Evolutionary conservation across 1,284 basidiomycete species (phyloP), one percentile per base, ranked within the genome.

Genomic region (Ceratobasidium papillatum): DNA sequence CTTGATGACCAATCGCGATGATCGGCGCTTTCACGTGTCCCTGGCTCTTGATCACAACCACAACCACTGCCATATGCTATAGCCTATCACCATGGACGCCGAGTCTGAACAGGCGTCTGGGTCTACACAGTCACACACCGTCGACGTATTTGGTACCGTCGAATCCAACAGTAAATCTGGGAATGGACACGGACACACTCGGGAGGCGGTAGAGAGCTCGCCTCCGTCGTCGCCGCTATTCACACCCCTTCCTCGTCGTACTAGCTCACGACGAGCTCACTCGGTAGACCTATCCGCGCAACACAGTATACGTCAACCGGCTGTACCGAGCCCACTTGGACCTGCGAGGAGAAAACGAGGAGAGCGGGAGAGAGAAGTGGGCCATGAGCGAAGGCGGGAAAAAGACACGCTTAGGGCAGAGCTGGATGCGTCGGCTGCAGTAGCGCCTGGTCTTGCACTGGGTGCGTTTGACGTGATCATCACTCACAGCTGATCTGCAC

Each of bases 81-180:
- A 45, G 38, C 12, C 14, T 45, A 51, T 19, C 27, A 51, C 17
- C 5, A 49, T 49, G 45, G 62, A 64, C 25, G 34, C 25, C 34
- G 59, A 62, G 4, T 43, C 38, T 62, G 59, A 43, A 43, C 27
- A 14, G 43, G 30, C 32, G 25, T 19, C 62, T 47, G 27, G 27
- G 30, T 45, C 38, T 14, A 19, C 25, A 25, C 22, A 11, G 19
- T 4, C 25, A 12, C 52, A 22, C 17, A 25, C 43, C 62, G 43
- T 72, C 56, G 69, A 72, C 47, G 69, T 72, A 1, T 72, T 72
- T 72, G 69, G 69, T 19, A 62, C 8, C 12, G 69, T 72, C 32
- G 56, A 72, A n/a, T 25, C 49, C 3, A 27, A 61, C 5, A 45
- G 30, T 45, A 30, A 43, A 36, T 30, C 58, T n/a, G n/a, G 34